Evolutionary conservation across 345 rosid species (phyloP), one percentile per base, ranked within the genome.

Genomic region (Populus euphratica): DNA sequence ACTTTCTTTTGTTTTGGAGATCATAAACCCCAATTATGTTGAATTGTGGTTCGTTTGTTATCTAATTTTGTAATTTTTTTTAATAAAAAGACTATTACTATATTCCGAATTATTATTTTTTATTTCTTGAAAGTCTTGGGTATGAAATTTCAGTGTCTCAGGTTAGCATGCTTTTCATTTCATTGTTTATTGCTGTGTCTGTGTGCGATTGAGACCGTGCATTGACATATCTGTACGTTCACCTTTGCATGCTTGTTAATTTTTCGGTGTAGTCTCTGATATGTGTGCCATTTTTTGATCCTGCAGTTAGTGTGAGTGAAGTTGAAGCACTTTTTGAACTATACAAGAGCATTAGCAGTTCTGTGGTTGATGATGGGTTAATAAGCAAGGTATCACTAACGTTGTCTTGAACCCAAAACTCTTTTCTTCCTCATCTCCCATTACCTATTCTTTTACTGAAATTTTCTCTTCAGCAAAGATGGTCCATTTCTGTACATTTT

Each of bases 291-390:
- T 44, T 75, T 67, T 79, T 77, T 75, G 1, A 35, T 47, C 70
- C 17, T 33, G 68, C 98, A 96, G 99, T 94, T 85, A 92, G 97
- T 83, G 98, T 96, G 38, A 94, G 97, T 86, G 99, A 96, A 89
- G 98, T 96, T 83, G 98, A 96, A 90, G 99, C 99, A 68, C 85
- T 96, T 33, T 94, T 92, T 84, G 99, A 94, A 86, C 85, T 96
- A 59, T 96, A 85, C 88, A 94, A 94, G 91, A 96, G 94, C 91
- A 92, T 96, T 87, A 94, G 99, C 86, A 86, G 97, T 82, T 94
- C 98, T 21, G 91, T 94, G 76, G 81, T 94, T 81, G 99, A 96
- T 72, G 99, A 96, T 89, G 99, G 97, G 82, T 78, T 94, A 82
- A 94, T 96, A 76, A 92, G 86, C 88, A 92, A 96, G 99, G 99